Percentiles rank a stretch among this genome's conserved stretches.
Evolutionary conservation across 257 asterid genomes (phyloP).

Genomic region (Euphrasia confusa): DNA sequence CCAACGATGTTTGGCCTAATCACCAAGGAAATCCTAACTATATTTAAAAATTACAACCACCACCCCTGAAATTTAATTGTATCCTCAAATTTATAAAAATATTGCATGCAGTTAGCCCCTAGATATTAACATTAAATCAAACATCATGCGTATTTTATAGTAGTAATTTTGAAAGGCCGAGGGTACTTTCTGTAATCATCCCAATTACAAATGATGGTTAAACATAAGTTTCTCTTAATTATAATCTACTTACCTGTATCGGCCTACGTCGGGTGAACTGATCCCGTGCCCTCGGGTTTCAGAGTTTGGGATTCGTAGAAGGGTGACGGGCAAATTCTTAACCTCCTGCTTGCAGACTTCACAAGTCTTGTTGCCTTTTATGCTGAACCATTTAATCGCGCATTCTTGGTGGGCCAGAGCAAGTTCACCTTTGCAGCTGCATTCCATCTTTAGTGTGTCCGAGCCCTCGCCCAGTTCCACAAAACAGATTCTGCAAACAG

Average conservation of each 20-base stretch:
- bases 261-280: constrained; percentile 37
- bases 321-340: constrained; percentile 79
- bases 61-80: too few species aligned
- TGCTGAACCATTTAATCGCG: constrained; percentile 91
- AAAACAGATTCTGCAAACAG: constrained; percentile 90
- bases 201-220: constrained; percentile 3
- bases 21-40: too few species aligned
- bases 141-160: too few species aligned
- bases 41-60: too few species aligned
- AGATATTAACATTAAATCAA: too few species aligned
- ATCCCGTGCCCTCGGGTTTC: constrained; percentile 39
- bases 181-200: too few species aligned
- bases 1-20: too few species aligned
- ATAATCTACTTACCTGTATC: constrained; percentile 44
- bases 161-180: too few species aligned
- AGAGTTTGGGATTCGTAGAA: constrained; percentile 54
- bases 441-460: constrained; percentile 83
- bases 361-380: constrained; percentile 89
- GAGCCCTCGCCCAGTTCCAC: constrained; percentile 77
- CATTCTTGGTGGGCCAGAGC: constrained; percentile 94
- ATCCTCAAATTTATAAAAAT: too few species aligned
- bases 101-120: too few species aligned
- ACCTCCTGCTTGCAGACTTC: constrained; percentile 92
- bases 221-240: constrained; percentile 13
- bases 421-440: constrained; percentile 93